Percentiles rank a stretch among this genome's conserved stretches.
These are phyloP conservation scores for Penicillium vulpinum DNA, from an alignment of 2,329 filamentous ascomycete species.

Conservation along the genomic window DNA sequence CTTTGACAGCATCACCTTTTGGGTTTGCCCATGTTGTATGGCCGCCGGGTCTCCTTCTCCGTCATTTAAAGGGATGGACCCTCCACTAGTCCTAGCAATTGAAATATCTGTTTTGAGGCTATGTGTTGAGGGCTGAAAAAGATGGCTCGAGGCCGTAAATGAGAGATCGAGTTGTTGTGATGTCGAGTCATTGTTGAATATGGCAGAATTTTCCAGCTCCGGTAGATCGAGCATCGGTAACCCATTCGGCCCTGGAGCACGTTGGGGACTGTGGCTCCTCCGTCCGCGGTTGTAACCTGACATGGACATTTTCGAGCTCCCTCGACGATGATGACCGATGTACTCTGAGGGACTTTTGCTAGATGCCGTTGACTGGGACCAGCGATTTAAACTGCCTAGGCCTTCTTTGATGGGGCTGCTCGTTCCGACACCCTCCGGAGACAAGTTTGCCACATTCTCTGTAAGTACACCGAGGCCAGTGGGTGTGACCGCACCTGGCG, in stretches of 20 bases:
- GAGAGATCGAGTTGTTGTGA: constrained; percentile 28
- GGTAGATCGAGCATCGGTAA: constrained; percentile 22
- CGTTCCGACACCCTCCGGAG: constrained; percentile 15
- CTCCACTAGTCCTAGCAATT: constrained; percentile 26
- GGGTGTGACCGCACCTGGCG: constrained; percentile 15
- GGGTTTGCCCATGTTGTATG: constrained; percentile 59
- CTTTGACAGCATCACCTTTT: constrained; percentile 96
- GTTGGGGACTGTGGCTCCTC: constrained; percentile 18
- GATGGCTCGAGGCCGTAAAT: constrained; percentile 18
- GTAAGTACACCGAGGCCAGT: constrained; percentile 20
- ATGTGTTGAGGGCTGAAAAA: constrained; percentile 17
- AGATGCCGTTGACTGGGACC: constrained; percentile 59
- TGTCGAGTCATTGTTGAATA: constrained; percentile 17
- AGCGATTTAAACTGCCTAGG: constrained; percentile 55
- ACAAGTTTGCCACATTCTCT: constrained; percentile 17
- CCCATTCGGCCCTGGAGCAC: constrained; percentile 8
- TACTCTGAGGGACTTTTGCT: constrained; percentile 40
- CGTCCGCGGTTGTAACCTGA: constrained; percentile 5
- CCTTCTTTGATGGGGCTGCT: constrained; percentile 43
- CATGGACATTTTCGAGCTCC: constrained; percentile 27
- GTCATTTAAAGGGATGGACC: constrained; percentile 27
- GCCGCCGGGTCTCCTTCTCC: constrained; percentile 30
- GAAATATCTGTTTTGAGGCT: constrained; percentile 11
- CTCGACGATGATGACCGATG: constrained; percentile 26
- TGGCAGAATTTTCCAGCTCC: constrained; percentile 19